Evolutionary conservation across 2,329 filamentous ascomycete genomes (phyloP), one percentile per base, ranked within the genome.

Genomic region (Cladophialophora chaetospira): DNA sequence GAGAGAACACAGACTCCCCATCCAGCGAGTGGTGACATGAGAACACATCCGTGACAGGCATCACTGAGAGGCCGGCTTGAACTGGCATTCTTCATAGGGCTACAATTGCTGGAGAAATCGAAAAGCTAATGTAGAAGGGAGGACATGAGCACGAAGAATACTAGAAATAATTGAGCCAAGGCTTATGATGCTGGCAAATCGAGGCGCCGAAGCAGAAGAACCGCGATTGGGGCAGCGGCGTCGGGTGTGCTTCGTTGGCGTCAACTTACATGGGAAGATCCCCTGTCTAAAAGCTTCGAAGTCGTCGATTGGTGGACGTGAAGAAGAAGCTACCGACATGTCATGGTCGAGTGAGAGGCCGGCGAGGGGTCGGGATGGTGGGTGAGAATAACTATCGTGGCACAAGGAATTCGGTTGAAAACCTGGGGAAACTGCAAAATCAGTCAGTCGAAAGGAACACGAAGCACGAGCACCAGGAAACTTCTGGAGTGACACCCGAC

Each of bases 391-490:
- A n/a, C n/a, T n/a, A n/a, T n/a, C n/a, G n/a, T n/a, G n/a, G n/a
- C n/a, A 26, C n/a, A 31, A 29, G 23, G 17, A 23, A 49, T 10
- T 25, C n/a, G 46, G n/a, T 33, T 31, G 15, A 51, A 38, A 51
- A 40, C 42, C 48, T 51, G 48, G 48, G 48, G 47, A 42, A 50
- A n/a, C n/a, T n/a, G n/a, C n/a, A n/a, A n/a, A n/a, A n/a, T n/a
- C n/a, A n/a, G n/a, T n/a, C n/a, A n/a, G n/a, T n/a, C n/a, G n/a
- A n/a, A n/a, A n/a, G n/a, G n/a, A n/a, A n/a, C n/a, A n/a, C n/a
- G n/a, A n/a, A n/a, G n/a, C n/a, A n/a, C n/a, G n/a, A n/a, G n/a
- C n/a, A n/a, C n/a, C n/a, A n/a, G n/a, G n/a, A n/a, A n/a, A n/a
- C n/a, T n/a, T n/a, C n/a, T n/a, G n/a, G n/a, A n/a, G n/a, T n/a